Conservation (phyloP, 2,329 filamentous ascomycete genomes). For the Triangularia setosa region DNA sequence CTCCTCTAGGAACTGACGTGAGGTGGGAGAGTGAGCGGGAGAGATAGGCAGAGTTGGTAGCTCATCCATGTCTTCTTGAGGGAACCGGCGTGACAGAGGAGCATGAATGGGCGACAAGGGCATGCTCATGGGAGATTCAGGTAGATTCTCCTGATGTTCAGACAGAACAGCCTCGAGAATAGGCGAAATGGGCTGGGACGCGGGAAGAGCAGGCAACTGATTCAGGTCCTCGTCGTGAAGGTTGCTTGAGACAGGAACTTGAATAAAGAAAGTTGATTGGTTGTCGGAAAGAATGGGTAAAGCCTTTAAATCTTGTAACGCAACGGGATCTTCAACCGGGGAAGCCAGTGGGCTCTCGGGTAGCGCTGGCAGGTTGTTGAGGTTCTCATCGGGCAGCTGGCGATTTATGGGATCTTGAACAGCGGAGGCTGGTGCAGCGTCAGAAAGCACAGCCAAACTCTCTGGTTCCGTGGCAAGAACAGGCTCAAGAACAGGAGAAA, state of each 20-base stretch:
- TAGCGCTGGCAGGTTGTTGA: not conserved
- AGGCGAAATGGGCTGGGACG: not conserved
- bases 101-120: not conserved
- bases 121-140: not conserved
- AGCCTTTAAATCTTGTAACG: not conserved
- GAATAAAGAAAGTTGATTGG: not conserved
- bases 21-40: not conserved
- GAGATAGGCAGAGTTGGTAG: not conserved
- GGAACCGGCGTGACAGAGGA: not conserved
- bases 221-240: not conserved
- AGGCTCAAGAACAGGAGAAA: not conserved
- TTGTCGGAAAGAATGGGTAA: not conserved
- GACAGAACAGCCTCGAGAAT: not conserved
- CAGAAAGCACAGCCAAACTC: not conserved
- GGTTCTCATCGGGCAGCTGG: not conserved
- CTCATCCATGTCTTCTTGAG: not conserved
- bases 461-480: not conserved
- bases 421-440: not conserved
- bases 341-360: conserved; percentile 6
- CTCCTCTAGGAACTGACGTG: not conserved
- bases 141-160: not conserved
- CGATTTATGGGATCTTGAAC: not conserved
- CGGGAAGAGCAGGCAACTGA: not conserved
- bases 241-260: not conserved
- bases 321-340: not conserved